Evolutionary conservation across 768 basidiomycete genomes (phyloP).

Genomic region (Crucibulum laeve): DNA sequence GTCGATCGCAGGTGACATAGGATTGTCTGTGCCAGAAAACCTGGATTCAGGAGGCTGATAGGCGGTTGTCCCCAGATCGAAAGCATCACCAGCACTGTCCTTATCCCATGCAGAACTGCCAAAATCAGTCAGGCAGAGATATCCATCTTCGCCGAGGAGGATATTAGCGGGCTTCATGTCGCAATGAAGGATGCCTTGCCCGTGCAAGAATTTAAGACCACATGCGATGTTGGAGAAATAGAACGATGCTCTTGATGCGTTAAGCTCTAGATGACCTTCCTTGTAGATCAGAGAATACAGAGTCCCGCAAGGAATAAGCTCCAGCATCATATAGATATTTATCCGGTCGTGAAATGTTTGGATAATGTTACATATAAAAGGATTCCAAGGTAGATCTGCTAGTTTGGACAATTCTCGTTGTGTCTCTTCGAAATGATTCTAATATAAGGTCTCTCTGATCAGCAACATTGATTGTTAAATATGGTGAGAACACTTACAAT

Average conservation of each 20-base stretch:
- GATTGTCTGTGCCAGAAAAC: constrained; percentile 14
- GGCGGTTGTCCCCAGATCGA: constrained; percentile 38
- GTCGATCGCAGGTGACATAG: constrained; percentile 29
- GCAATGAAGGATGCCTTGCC: constrained; percentile 41
- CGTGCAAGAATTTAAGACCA: constrained; percentile 43
- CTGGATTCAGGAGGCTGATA: constrained; percentile 55
- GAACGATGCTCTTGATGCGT: constrained; percentile 37
- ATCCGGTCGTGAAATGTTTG: constrained; percentile 39
- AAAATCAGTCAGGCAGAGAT: constrained; percentile 50
- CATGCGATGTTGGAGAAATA: constrained; percentile 52
- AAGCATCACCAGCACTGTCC: constrained; percentile 17
- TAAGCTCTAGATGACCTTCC: constrained; percentile 23
- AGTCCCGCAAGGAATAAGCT: constrained; percentile 42
- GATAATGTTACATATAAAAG: constrained; percentile 46
- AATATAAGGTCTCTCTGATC: neutral
- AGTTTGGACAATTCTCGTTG: constrained; percentile 40
- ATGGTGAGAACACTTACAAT: no score
- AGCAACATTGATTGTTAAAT: no score
- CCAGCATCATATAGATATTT: constrained; percentile 48
- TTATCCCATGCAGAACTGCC: constrained; percentile 26
- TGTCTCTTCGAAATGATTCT: constrained; percentile 23
- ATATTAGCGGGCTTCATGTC: constrained; percentile 60
- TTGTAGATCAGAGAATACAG: constrained; percentile 31
- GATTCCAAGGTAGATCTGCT: constrained; percentile 42
- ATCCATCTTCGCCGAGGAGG: constrained; percentile 51